These are phyloP conservation scores for Entomortierella chlamydospora DNA, from an alignment of 192 early-diverging fungal genomes.

Conservation along the genomic window DNA sequence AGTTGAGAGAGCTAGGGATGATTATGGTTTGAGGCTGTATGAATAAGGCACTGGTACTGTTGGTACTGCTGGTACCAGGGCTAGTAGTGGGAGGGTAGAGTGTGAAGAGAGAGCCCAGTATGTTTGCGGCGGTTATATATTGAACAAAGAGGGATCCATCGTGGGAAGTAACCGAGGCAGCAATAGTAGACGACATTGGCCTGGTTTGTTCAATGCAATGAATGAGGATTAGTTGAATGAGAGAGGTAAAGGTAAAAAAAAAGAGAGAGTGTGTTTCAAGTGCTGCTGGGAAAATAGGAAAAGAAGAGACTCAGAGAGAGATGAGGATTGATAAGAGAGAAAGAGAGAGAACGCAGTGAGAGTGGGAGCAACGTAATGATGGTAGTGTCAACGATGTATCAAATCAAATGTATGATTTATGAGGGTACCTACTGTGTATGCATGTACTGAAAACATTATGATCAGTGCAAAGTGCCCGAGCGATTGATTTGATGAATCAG, in stretches of 20 bases:
- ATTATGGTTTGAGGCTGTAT: constrained; percentile 2
- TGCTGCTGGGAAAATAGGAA: too few species aligned
- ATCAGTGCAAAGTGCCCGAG: too few species aligned
- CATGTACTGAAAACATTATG: too few species aligned
- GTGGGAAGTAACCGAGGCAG: constrained; percentile 9
- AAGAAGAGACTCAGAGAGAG: neutral
- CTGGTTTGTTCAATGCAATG: neutral
- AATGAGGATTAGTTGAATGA: neutral
- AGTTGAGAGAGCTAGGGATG: neutral
- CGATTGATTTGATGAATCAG: too few species aligned
- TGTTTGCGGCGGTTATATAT: neutral
- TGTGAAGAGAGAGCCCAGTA: constrained; percentile 10
- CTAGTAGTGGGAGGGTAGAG: constrained; percentile 4
- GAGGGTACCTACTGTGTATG: too few species aligned
- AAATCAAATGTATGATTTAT: neutral
- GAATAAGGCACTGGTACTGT: neutral
- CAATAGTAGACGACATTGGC: neutral
- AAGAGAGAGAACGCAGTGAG: too few species aligned
- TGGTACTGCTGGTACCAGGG: neutral
- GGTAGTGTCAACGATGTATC: neutral
- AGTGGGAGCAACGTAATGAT: too few species aligned
- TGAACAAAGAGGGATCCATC: constrained; percentile 15
- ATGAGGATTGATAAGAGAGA: neutral
- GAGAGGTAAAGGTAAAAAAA: neutral
- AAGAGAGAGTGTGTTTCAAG: too few species aligned